Conservation (phyloP, 441 rosid species). For the Kokia cookei region DNA sequence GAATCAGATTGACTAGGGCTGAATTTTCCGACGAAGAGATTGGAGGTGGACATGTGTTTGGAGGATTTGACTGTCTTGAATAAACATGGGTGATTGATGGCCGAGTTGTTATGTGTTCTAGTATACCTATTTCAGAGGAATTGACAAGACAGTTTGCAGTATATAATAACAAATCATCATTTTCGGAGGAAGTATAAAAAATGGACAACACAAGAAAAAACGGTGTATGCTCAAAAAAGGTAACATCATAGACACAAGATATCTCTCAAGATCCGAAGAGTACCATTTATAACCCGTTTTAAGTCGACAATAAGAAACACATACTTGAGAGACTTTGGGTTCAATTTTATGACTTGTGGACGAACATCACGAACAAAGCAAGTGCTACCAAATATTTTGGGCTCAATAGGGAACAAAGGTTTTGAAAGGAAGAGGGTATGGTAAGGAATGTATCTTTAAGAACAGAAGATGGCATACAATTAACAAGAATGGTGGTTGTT, state of each 20-base stretch:
- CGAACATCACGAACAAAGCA: neutral
- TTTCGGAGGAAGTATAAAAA: no score
- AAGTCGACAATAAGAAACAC: neutral
- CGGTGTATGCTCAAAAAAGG: neutral
- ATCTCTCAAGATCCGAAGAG: neutral
- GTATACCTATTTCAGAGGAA: neutral
- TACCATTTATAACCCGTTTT: neutral
- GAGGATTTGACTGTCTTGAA: no score
- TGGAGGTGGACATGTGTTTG: no score
- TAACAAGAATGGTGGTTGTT: no score
- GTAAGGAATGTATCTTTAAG: neutral
- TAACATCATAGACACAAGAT: neutral
- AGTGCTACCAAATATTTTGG: no score
- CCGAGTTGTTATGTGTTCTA: no score
- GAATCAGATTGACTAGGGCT: neutral
- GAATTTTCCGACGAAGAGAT: neutral
- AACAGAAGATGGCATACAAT: no score
- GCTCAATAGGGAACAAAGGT: no score
- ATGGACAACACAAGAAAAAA: neutral
- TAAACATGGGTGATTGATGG: no score
- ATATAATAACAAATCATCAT: no score
- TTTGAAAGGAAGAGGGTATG: no score
- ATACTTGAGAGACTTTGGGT: neutral
- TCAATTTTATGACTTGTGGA: neutral
- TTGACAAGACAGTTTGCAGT: neutral